Evolutionary conservation across 108 stramenopile genomes (phyloP), one percentile per base, ranked within the genome.

Genomic region (Mediolabrus comicus): DNA sequence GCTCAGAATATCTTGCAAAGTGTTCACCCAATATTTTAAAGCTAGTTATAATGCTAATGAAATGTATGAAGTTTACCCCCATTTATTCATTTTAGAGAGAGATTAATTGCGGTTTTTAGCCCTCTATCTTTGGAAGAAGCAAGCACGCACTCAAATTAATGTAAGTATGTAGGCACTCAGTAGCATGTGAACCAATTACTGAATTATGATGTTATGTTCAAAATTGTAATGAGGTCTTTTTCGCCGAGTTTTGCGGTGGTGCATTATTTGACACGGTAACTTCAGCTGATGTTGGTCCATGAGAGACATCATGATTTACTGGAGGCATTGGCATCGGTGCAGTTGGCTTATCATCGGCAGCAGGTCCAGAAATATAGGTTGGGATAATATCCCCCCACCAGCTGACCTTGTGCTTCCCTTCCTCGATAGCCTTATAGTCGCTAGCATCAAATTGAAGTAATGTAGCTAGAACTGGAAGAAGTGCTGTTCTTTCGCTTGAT

Each of bases 401-500:
- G 28, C 81, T 80, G 0, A 91, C 51, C 53, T 92, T 89, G 14
- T 78, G 71, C 62, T 95, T 92, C 9, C 95, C 95, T 49, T 90
- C 80, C 67, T 93, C 92, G 34, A 96, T 96, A 30, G 84, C 68
- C 52, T 82, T 77, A 66, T 96, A 96, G 76, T 96, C 95, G 57
- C 67, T 75, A 12, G 73, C 67, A 65, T 92, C 90, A 78, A 96
- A 96, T 60, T 92, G 91, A 5, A 94, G 78, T 28, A 96, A 43
- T 24, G 95, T 96, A 4, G 92, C 92, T 13, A 96, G 60, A 62
- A 96, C 95, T 13, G 90, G 90, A 35, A 96, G 61, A 6, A 96
- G 71, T 13, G 83, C 80, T 34, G 87, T 79, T 56, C 92, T 76
- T 63, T 96, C 95, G 55, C 87, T 92, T 24, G 92, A 87, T 0